Evolutionary conservation across 306 rosid genomes (phyloP).

Genomic region (Corylus heterophylla): DNA sequence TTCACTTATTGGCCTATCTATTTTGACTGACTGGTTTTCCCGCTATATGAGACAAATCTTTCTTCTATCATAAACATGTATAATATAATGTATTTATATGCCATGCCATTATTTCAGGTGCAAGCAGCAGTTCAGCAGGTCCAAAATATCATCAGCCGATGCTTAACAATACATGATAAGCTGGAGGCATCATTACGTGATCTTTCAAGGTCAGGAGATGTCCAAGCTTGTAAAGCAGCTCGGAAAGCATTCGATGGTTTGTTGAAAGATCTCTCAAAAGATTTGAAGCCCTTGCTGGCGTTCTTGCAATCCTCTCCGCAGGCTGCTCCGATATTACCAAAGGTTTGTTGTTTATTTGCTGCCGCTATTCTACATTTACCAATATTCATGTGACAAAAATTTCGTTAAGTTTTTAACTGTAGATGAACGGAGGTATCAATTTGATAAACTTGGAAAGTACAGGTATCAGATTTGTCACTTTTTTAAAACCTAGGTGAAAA

Average conservation of each 20-base stretch:
- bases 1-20: too few relatives aligned
- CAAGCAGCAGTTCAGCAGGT: conserved; percentile 66
- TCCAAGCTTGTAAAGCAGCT: conserved; percentile 87
- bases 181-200: conserved; percentile 85
- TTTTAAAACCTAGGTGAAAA: too few relatives aligned
- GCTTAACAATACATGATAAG: conserved; percentile 71
- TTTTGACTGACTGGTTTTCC: too few relatives aligned
- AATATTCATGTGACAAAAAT: too few relatives aligned
- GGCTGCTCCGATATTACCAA: conserved; percentile 73
- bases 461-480: too few relatives aligned
- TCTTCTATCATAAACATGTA: neutral
- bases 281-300: conserved; percentile 64
- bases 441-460: too few relatives aligned
- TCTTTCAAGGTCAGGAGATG: conserved; percentile 86
- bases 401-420: too few relatives aligned
- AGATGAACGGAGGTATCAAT: too few relatives aligned
- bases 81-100: conserved; percentile 3
- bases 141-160: conserved; percentile 52
- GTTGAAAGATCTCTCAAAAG: conserved; percentile 85
- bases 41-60: too few relatives aligned
- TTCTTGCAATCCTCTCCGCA: conserved; percentile 81
- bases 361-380: neutral
- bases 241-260: conserved; percentile 80
- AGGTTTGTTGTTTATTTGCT: conserved; percentile 48
- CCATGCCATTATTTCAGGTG: conserved; percentile 56